These are phyloP conservation scores for Ascocoryne sarcoides DNA, from an alignment of 2,329 filamentous ascomycete species.

Conservation along the genomic window DNA sequence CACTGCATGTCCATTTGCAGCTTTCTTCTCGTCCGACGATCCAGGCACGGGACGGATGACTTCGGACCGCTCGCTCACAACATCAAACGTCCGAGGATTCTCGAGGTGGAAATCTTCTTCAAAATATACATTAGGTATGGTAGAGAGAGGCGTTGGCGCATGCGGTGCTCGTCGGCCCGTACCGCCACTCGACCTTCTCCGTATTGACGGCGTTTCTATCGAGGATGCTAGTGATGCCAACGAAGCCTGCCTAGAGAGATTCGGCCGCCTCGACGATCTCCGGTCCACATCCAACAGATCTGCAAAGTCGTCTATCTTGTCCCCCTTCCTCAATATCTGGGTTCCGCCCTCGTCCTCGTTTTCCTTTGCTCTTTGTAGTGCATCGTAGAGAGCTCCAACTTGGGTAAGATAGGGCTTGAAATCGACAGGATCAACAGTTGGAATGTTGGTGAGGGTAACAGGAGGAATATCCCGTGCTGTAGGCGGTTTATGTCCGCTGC, in stretches of 20 bases:
- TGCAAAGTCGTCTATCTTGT: conserved; percentile 31
- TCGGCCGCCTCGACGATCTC: conserved; percentile 17
- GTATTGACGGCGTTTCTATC: conserved; percentile 23
- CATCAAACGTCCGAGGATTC: conserved; percentile 91
- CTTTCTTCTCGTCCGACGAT: conserved; percentile 43
- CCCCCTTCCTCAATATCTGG: conserved; percentile 25
- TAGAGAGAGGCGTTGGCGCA: conserved; percentile 68
- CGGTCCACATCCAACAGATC: conserved; percentile 31
- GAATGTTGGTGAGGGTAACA: conserved; percentile 81
- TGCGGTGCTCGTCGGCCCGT: conserved; percentile 51
- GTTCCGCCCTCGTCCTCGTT: conserved; percentile 55
- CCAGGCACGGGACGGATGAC: conserved; percentile 66
- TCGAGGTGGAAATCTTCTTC: conserved; percentile 92
- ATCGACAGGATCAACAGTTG: conserved; percentile 66
- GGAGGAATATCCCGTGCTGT: conserved; percentile 87
- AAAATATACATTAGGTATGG: conserved; percentile 88
- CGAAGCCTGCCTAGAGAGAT: conserved; percentile 32
- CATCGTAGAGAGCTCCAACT: conserved; percentile 81
- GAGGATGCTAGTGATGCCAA: conserved; percentile 32
- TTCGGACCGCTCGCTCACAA: conserved; percentile 92
- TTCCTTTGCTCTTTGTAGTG: conserved; percentile 75
- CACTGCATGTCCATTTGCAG: conserved; percentile 44
- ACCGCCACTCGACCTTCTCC: conserved; percentile 42
- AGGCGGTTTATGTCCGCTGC: conserved; percentile 72
- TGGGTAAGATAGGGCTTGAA: conserved; percentile 81